Percentiles rank a stretch among this genome's conserved stretches.
Evolutionary conservation across 2,329 filamentous ascomycete genomes (phyloP).

Genomic region (Cladosporium sp.): DNA sequence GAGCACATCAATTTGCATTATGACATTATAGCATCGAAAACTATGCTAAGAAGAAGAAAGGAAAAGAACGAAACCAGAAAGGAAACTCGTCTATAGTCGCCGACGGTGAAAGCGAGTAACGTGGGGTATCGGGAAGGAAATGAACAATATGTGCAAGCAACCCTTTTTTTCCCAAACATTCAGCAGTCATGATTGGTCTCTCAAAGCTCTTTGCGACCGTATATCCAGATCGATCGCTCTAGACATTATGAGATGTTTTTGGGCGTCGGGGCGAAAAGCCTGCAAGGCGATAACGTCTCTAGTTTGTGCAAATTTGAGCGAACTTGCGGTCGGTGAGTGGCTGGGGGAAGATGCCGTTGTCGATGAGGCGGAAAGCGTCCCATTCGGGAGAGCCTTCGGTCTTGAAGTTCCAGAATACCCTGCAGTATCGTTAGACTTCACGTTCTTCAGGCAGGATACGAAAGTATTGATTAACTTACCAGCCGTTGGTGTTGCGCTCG

Average conservation of each 20-base stretch:
- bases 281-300: background rate
- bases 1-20: background rate
- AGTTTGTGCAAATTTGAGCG: conserved; percentile 25
- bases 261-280: background rate
- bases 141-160: conserved; percentile 10
- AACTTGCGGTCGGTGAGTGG: conserved; percentile 33
- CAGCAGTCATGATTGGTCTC: background rate
- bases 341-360: conserved; percentile 52
- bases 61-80: background rate
- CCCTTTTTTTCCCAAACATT: background rate
- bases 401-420: conserved; percentile 59
- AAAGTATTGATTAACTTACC: conserved; percentile 32
- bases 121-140: conserved; percentile 2
- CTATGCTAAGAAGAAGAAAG: background rate
- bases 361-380: conserved; percentile 50
- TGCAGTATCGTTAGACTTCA: background rate
- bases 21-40: background rate
- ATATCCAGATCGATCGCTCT: background rate
- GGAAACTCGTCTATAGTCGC: conserved; percentile 2
- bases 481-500: conserved; percentile 53
- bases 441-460: too few relatives aligned
- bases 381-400: conserved; percentile 52
- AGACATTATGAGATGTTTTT: background rate
- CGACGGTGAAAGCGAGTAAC: conserved; percentile 1
- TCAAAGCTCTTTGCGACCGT: background rate